Evolutionary conservation across 805 yeast species (phyloP).

Genomic region (Suhomyces sp.): DNA sequence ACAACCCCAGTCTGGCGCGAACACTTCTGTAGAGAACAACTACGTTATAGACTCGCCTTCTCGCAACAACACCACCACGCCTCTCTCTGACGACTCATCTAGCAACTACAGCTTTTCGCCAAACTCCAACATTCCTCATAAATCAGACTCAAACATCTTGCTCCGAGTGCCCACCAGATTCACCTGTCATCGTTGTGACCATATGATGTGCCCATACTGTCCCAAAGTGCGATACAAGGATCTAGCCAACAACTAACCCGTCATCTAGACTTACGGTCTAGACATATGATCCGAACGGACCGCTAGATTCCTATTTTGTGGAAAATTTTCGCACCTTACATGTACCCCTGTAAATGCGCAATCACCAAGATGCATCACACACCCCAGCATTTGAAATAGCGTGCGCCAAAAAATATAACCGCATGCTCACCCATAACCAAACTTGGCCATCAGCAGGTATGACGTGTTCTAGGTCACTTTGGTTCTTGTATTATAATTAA

Average conservation of each 20-base stretch:
- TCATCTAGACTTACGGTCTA: neutral
- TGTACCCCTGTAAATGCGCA: neutral
- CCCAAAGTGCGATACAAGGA: conserved; percentile 33
- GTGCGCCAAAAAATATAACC: neutral
- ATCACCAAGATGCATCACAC: neutral
- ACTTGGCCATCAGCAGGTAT: neutral
- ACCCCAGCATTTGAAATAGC: neutral
- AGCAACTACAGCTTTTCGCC: neutral
- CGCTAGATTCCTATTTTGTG: neutral
- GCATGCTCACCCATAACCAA: neutral
- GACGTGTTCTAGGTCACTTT: neutral
- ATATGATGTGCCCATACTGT: conserved; percentile 45
- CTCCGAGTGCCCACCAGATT: conserved; percentile 32
- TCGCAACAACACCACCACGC: neutral
- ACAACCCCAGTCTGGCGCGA: neutral
- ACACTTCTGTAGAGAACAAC: neutral
- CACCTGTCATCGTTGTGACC: conserved; percentile 36
- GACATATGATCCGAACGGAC: neutral
- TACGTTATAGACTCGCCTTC: neutral
- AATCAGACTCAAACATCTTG: conserved; percentile 12
- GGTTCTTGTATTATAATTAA: neutral
- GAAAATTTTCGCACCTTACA: neutral
- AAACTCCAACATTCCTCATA: neutral
- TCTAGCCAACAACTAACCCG: conserved; percentile 8
- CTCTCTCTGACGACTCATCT: neutral